Conservation (phyloP, 2,329 filamentous ascomycete genomes). For the Chalaropsis ovoidea region DNA sequence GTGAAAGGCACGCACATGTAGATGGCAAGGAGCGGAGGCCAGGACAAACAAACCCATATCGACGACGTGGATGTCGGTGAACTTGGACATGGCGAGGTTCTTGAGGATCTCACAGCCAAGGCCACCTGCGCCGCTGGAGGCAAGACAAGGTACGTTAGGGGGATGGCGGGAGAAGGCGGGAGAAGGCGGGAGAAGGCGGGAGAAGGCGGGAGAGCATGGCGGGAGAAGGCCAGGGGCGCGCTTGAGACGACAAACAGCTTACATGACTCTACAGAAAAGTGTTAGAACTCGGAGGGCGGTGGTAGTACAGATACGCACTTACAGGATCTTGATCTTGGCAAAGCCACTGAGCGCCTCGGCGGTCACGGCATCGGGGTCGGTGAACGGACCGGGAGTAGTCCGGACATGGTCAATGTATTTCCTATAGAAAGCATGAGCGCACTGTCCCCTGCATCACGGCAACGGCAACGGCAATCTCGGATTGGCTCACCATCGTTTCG, state of each 20-base stretch:
- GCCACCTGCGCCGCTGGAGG: constrained; percentile 72
- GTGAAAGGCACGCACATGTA: neutral
- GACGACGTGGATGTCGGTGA: constrained; percentile 95
- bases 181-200: constrained; percentile 27
- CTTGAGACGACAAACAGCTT: constrained; percentile 29
- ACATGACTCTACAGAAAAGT: constrained; percentile 42
- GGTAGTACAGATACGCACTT: constrained; percentile 31
- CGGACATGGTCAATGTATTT: constrained; percentile 75
- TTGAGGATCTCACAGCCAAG: constrained; percentile 95
- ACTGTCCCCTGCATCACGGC: neutral
- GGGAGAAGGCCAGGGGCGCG: constrained; percentile 18
- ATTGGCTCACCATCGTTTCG: constrained; percentile 15
- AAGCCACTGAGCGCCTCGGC: constrained; percentile 47
- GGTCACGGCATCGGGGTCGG: constrained; percentile 50
- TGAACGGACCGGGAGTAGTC: constrained; percentile 67
- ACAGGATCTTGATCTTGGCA: constrained; percentile 66
- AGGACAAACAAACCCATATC: constrained; percentile 76
- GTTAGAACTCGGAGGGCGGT: neutral
- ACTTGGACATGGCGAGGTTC: constrained; percentile 87
- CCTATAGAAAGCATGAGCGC: constrained; percentile 43
- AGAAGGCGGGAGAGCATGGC: constrained; percentile 24
- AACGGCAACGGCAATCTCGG: neutral
- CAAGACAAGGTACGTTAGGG: constrained; percentile 25
- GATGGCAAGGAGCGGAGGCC: neutral
- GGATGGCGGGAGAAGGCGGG: constrained; percentile 25